Conservation (phyloP, 768 basidiomycete genomes). For the Mycena kentingensis region DNA sequence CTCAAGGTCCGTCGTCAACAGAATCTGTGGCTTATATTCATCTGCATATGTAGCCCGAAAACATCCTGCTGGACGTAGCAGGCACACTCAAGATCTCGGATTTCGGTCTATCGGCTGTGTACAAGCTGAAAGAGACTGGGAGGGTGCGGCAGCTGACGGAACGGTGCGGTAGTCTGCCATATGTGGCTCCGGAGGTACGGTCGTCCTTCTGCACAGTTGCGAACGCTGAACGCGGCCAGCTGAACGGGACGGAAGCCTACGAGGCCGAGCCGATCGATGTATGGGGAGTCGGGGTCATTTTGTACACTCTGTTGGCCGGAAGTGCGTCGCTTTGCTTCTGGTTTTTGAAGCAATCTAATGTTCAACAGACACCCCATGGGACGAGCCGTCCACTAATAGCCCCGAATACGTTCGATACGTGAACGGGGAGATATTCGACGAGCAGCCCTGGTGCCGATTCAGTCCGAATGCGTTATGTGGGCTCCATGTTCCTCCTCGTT, state of each 20-base stretch:
- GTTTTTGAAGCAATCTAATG: not conserved
- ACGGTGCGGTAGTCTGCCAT: conserved; percentile 89
- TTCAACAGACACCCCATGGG: conserved; percentile 93
- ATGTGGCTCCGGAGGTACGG: conserved; percentile 91
- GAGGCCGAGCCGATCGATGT: conserved; percentile 91
- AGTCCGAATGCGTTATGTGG: conserved; percentile 63
- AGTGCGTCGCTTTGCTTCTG: conserved; percentile 55
- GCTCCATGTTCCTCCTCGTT: not conserved
- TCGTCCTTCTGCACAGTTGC: not conserved
- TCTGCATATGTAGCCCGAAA: no score
- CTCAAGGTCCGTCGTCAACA: no score
- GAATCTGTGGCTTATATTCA: no score
- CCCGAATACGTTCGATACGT: conserved; percentile 80
- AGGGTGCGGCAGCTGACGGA: conserved; percentile 77
- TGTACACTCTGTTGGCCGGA: conserved; percentile 88
- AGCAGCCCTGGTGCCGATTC: conserved; percentile 81
- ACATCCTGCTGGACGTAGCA: conserved; percentile 79
- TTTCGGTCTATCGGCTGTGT: conserved; percentile 92
- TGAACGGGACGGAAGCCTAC: conserved; percentile 70
- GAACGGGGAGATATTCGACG: conserved; percentile 68
- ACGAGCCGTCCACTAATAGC: conserved; percentile 80
- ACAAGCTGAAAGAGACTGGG: conserved; percentile 78
- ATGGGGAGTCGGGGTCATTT: conserved; percentile 94
- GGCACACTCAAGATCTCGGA: conserved; percentile 93
- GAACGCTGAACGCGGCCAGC: conserved; percentile 39